These are phyloP conservation scores for Cercospora janseana DNA, from an alignment of 2,329 filamentous ascomycete species.

Conservation along the genomic window DNA sequence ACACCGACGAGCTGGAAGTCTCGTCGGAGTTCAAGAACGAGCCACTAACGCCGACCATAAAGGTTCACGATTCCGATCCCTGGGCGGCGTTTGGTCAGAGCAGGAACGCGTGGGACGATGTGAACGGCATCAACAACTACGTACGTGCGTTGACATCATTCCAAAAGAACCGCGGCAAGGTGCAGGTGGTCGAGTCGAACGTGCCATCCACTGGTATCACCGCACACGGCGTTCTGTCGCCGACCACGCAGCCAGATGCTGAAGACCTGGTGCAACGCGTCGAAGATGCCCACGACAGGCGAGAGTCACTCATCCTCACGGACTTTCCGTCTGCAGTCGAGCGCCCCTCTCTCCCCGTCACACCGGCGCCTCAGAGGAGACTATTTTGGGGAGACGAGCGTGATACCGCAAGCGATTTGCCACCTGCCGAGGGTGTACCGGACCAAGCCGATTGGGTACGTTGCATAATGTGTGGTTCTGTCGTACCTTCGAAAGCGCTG, in stretches of 20 bases:
- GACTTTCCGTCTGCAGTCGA: constrained; percentile 83
- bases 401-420: constrained; percentile 60
- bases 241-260: constrained; percentile 27
- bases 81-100: constrained; percentile 70
- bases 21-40: constrained; percentile 24
- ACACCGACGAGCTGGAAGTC: constrained; percentile 34
- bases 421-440: constrained; percentile 77
- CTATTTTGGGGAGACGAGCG: constrained; percentile 65
- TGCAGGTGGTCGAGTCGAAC: constrained; percentile 26
- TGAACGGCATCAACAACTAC: constrained; percentile 84
- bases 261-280: constrained; percentile 33
- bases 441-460: constrained; percentile 87
- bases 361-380: constrained; percentile 74
- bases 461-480: constrained; percentile 55
- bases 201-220: constrained; percentile 16
- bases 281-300: constrained; percentile 37
- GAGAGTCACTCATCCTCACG: constrained; percentile 67
- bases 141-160: constrained; percentile 68
- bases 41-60: constrained; percentile 48
- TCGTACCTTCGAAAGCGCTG: constrained; percentile 1
- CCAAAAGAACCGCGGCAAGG: constrained; percentile 56
- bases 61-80: constrained; percentile 53
- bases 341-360: constrained; percentile 84
- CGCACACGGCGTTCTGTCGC: constrained; percentile 26
- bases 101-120: constrained; percentile 86